phyloP scores from a whole-genome alignment of 139 green algal species.

The Chlamydomonas schloesseri region DNA sequence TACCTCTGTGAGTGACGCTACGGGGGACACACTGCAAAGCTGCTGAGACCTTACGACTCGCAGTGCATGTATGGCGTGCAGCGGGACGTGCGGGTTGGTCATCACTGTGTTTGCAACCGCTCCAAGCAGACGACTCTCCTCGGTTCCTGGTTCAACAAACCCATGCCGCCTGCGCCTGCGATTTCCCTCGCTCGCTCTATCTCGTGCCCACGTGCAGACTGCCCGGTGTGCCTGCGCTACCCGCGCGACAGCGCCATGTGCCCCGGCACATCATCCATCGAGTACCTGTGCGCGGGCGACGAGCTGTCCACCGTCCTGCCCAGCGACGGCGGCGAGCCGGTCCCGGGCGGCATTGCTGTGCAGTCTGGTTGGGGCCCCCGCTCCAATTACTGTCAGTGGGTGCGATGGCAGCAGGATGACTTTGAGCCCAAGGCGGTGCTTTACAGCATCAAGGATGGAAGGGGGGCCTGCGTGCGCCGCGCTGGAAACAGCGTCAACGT shows the following conservation, averaged over 20 bases:
- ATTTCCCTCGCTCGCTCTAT: no score
- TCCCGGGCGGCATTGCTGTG: neutral
- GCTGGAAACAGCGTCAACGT: neutral
- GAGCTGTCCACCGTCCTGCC: neutral
- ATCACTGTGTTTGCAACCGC: no score
- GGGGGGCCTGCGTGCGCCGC: neutral
- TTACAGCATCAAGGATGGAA: neutral
- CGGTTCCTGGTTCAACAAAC: no score
- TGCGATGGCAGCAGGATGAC: neutral
- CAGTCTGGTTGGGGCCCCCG: neutral
- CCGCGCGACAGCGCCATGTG: neutral
- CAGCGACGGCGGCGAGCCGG: neutral
- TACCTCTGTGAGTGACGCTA: neutral
- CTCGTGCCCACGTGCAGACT: no score
- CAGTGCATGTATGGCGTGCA: no score
- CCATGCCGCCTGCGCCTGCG: neutral
- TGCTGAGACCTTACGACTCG: no score
- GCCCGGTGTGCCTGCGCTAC: neutral
- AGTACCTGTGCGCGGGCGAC: neutral
- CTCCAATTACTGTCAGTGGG: neutral
- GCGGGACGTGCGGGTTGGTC: no score
- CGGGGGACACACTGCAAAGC: no score
- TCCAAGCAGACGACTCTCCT: no score
- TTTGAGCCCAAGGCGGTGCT: neutral
- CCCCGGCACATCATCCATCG: neutral